These are phyloP conservation scores for Lactarius vividus DNA, from an alignment of 768 basidiomycete genomes.

Conservation along the genomic window DNA sequence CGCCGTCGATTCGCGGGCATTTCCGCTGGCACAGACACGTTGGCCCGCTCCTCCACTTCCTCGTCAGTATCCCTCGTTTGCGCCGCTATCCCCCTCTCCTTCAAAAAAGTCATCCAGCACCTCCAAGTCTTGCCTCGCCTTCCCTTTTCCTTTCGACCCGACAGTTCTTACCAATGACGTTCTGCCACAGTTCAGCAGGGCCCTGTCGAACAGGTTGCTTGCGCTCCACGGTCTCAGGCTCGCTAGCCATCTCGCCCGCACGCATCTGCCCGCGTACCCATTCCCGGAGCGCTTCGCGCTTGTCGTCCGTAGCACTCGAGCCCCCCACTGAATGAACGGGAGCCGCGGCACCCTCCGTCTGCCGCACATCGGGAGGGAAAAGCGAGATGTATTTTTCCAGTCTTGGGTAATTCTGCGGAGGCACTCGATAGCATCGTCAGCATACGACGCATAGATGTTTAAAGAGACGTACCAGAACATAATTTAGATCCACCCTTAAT, in stretches of 20 bases:
- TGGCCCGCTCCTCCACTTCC: not conserved
- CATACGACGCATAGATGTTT: not conserved
- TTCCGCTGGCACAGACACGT: not conserved
- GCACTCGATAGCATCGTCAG: not conserved
- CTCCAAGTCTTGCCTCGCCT: conserved; percentile 16
- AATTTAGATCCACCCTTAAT: conserved; percentile 86
- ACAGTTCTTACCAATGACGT: not conserved
- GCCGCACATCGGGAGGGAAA: conserved; percentile 68
- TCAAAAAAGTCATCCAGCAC: conserved; percentile 36
- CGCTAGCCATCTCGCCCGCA: conserved; percentile 50
- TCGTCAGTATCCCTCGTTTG: not conserved
- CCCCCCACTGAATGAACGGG: conserved; percentile 6
- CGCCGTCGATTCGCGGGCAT: not conserved
- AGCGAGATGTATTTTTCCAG: conserved; percentile 86
- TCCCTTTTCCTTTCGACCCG: not conserved
- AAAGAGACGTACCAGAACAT: conserved; percentile 62
- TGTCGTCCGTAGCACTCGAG: conserved; percentile 41
- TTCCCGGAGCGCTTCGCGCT: conserved; percentile 55
- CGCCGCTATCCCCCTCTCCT: conserved; percentile 29
- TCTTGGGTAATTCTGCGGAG: conserved; percentile 76
- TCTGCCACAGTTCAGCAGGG: not conserved
- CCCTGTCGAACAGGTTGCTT: not conserved
- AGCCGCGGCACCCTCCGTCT: conserved; percentile 26
- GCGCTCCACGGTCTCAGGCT: conserved; percentile 50
- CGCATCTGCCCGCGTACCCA: conserved; percentile 63